Conservation (phyloP, 2,329 filamentous ascomycete genomes). For the Penicillium sp. region DNA sequence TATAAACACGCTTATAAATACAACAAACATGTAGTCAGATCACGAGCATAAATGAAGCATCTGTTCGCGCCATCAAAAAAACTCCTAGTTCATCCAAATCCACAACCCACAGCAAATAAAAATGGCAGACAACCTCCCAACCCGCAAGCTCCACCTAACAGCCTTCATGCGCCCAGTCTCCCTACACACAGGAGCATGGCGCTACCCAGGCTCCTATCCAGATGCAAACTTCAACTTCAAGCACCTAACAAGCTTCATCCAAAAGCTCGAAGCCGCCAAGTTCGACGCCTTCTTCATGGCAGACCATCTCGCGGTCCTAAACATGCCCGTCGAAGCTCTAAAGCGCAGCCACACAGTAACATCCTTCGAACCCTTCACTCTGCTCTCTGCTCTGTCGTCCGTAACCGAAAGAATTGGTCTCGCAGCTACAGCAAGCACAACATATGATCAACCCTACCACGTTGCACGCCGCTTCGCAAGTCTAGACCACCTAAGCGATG, state of each 20-base stretch:
- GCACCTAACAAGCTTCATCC: constrained; percentile 55
- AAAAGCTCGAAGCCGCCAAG: constrained; percentile 55
- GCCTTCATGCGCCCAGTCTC: constrained; percentile 61
- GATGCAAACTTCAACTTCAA: constrained; percentile 60
- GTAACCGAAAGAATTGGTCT: constrained; percentile 54
- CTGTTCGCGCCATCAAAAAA: background rate
- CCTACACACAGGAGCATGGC: constrained; percentile 58
- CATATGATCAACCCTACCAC: constrained; percentile 55
- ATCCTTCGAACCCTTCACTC: constrained; percentile 58
- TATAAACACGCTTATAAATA: constrained; percentile 8
- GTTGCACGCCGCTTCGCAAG: constrained; percentile 55
- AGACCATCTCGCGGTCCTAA: constrained; percentile 55
- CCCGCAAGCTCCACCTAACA: constrained; percentile 51
- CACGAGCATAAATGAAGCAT: background rate
- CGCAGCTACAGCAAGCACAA: constrained; percentile 54
- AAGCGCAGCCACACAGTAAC: constrained; percentile 59
- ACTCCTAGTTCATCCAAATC: background rate
- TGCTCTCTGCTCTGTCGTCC: constrained; percentile 51
- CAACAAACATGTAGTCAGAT: background rate
- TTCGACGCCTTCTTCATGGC: constrained; percentile 61
- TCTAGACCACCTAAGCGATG: constrained; percentile 51
- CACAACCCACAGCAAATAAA: background rate
- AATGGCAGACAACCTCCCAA: constrained; percentile 16
- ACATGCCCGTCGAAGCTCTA: constrained; percentile 58
- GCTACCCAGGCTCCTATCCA: constrained; percentile 55